These are phyloP conservation scores for Vitis riparia DNA, from an alignment of 164 flowering plant species.

Conservation along the genomic window DNA sequence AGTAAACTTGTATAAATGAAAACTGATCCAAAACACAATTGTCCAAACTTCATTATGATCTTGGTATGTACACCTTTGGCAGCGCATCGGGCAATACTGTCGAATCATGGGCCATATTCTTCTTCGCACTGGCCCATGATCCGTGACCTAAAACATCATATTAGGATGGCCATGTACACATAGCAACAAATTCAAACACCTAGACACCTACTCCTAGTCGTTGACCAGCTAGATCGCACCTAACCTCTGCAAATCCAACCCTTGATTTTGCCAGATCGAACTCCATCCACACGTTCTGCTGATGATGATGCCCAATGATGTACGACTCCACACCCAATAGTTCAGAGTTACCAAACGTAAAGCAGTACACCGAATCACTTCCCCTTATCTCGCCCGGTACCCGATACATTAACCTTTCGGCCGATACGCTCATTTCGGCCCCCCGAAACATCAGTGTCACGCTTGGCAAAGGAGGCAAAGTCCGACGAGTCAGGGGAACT, in stretches of 20 bases:
- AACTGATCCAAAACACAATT: too few species aligned
- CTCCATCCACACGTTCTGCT: constrained; percentile 88
- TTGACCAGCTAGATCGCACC: constrained; percentile 71
- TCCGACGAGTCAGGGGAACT: constrained; percentile 22
- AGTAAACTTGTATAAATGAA: too few species aligned
- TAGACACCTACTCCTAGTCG: constrained; percentile 26
- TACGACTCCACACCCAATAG: constrained; percentile 64
- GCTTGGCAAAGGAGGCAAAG: constrained; percentile 42
- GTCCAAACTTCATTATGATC: too few species aligned
- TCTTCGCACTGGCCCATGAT: too few species aligned
- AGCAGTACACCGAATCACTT: constrained; percentile 54
- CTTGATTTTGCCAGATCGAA: constrained; percentile 63
- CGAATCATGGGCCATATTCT: not conserved
- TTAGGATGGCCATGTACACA: not conserved
- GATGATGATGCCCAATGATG: constrained; percentile 85
- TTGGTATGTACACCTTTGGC: too few species aligned
- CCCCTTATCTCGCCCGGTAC: constrained; percentile 53
- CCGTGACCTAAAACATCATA: too few species aligned
- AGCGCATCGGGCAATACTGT: too few species aligned
- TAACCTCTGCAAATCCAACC: constrained; percentile 64
- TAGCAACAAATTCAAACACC: not conserved
- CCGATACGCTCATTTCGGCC: constrained; percentile 70
- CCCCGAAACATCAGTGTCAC: constrained; percentile 73
- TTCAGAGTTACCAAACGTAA: constrained; percentile 89
- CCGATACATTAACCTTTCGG: constrained; percentile 56